Evolutionary conservation across 306 rosid species (phyloP).

Genomic region (Crataegus laevigata): DNA sequence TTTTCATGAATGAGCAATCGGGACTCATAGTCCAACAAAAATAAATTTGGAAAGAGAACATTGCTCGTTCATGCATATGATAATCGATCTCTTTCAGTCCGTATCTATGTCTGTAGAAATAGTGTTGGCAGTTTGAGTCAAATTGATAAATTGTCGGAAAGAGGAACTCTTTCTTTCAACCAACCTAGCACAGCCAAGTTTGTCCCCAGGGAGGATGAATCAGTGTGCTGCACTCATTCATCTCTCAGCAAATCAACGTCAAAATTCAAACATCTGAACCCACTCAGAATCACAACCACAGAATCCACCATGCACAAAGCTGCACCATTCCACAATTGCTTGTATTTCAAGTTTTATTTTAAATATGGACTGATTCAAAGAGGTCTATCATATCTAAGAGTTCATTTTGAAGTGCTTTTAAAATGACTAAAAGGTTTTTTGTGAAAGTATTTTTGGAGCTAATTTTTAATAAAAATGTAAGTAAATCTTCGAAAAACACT

Average conservation of each 20-base stretch:
- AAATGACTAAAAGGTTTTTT: too few species aligned
- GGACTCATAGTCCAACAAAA: neutral
- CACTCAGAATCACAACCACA: conserved; percentile 13
- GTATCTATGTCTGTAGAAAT: conserved; percentile 25
- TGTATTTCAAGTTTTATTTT: too few species aligned
- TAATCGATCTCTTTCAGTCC: neutral
- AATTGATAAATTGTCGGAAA: conserved; percentile 11
- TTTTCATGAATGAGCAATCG: neutral
- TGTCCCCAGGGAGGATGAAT: conserved; percentile 67
- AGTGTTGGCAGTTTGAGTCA: conserved; percentile 22
- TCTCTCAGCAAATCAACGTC: conserved; percentile 11
- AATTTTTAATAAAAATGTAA: too few species aligned
- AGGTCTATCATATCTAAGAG: neutral
- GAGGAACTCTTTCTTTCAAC: conserved; percentile 28
- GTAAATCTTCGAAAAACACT: too few species aligned
- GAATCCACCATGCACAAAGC: conserved; percentile 1
- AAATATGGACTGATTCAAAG: neutral
- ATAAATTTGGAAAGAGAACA: neutral
- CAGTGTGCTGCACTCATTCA: conserved; percentile 40
- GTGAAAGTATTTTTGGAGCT: too few species aligned
- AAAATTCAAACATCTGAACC: conserved; percentile 7
- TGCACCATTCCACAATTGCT: neutral
- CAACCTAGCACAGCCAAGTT: conserved; percentile 29
- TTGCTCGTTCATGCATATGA: neutral
- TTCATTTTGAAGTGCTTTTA: too few species aligned